Conservation (phyloP, 2,329 filamentous ascomycete genomes). For the Ophiobolus disseminans region DNA sequence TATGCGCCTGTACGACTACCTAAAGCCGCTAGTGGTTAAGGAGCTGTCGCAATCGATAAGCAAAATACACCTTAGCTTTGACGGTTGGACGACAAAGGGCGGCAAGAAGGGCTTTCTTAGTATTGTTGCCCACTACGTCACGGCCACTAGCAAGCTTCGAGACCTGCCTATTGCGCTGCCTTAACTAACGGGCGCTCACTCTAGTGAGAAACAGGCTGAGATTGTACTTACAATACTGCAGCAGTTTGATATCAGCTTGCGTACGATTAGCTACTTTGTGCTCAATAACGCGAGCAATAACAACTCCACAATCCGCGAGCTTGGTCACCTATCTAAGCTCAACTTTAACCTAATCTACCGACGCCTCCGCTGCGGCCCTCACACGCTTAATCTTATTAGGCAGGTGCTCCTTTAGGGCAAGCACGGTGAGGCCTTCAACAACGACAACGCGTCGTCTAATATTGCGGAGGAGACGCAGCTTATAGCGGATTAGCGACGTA, state of each 20-base stretch:
- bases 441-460: neutral
- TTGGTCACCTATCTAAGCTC: neutral
- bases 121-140: conserved; percentile 6
- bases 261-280: neutral
- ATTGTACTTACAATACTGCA: conserved; percentile 3
- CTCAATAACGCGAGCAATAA: neutral
- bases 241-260: conserved; percentile 2
- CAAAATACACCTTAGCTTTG: conserved; percentile 12
- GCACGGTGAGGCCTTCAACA: neutral
- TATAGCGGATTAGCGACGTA: neutral
- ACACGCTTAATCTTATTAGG: neutral
- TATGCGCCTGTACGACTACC: conserved; percentile 1
- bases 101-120: conserved; percentile 5
- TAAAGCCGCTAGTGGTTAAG: neutral
- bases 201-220: conserved; percentile 4
- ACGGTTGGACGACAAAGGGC: too few relatives aligned
- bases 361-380: neutral
- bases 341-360: neutral
- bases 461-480: neutral
- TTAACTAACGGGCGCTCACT: conserved; percentile 1
- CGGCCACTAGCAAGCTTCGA: neutral
- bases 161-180: too few relatives aligned
- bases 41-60: conserved; percentile 1
- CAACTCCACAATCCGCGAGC: neutral
- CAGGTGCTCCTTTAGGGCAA: neutral